Conservation (phyloP, 202 grass and related monocot genomes). For the Hordeum pubiflorum region DNA sequence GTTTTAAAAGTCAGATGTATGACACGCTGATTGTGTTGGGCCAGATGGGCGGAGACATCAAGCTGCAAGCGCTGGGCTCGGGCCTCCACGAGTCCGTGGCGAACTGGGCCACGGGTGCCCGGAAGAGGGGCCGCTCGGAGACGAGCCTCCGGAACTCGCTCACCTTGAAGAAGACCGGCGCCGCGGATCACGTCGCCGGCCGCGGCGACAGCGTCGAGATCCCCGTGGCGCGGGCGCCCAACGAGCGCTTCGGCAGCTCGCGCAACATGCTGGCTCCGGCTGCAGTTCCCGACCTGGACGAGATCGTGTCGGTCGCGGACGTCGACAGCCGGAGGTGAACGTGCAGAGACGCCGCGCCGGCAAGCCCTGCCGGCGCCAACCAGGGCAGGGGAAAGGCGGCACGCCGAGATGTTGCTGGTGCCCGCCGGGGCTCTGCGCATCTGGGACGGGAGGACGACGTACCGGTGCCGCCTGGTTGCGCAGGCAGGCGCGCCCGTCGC, state of each 20-base stretch:
- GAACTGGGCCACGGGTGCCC: slow-evolving; percentile 18
- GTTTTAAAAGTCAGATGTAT: background rate
- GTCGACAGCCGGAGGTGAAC: background rate
- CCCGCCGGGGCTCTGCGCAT: background rate
- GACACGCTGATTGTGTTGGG: background rate
- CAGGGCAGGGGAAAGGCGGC: background rate
- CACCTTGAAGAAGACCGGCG: background rate
- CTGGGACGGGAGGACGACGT: background rate
- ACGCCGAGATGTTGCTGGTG: slow-evolving; percentile 22
- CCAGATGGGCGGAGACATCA: slow-evolving; percentile 70
- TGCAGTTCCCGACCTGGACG: background rate
- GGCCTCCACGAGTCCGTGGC: background rate
- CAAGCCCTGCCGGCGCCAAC: background rate
- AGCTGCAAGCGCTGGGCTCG: slow-evolving; percentile 34
- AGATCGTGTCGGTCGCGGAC: slow-evolving; percentile 14
- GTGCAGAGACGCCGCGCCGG: background rate
- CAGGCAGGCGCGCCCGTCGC: background rate
- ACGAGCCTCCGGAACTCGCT: background rate
- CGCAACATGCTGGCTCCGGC: background rate
- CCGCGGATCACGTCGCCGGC: background rate
- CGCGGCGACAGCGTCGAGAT: background rate
- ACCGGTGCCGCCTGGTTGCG: background rate
- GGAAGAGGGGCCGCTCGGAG: background rate
- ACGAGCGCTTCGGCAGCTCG: background rate
- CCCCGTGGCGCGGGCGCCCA: background rate